Base-by-base conservation (phyloP, 2,329 filamentous ascomycete species). In the Clonostachys chloroleuca region DNA sequence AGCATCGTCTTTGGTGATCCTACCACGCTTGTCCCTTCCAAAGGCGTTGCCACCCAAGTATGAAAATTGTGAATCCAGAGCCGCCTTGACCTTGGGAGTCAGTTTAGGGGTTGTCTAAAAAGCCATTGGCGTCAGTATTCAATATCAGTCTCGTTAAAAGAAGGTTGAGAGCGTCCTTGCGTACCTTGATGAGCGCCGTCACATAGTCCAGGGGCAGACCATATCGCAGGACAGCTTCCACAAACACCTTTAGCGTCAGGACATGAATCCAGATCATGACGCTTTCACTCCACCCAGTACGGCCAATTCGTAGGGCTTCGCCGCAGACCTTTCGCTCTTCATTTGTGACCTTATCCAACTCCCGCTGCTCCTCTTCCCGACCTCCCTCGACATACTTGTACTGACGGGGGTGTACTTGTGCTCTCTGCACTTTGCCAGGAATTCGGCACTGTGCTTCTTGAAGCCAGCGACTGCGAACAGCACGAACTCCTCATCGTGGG, bases 211-310 rank as follows among this genome's bases (percentile, higher is more conserved):
- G 71, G 43, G 94, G 94, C 58, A 99, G 68, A 30, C 94, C 94
- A 62, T 99, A 99, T 54, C 94, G 83, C 61, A 99, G 74, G n/a
- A 99, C 94, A 6, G 92, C 96, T 77, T 99, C 94, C 17, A 99
- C 94, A 67, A 97, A 99, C 17, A 97, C 92, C 46, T 94, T 78
- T 59, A 99, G 71, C 7, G 92, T 88, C 60, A 97, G 75, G 30
- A 96, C 87, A 63, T 99, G 94, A 44, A 95, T 80, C 90, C 92
- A 96, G 46, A 92, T 86, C 89, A 96, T 96, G 54, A 96, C 90
- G 52, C 86, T 86, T 71, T 99, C 94, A 62, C 90, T 92, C 83
- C 94, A 99, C 14, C 90, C 91, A n/a, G 90, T 95, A 52, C 92
- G 78, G 13, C 86, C 89, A 58, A 96, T 77, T 54, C 91, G 81